Evolutionary conservation across 768 basidiomycete species (phyloP).

Genomic region (Fomitopsis pulvina): DNA sequence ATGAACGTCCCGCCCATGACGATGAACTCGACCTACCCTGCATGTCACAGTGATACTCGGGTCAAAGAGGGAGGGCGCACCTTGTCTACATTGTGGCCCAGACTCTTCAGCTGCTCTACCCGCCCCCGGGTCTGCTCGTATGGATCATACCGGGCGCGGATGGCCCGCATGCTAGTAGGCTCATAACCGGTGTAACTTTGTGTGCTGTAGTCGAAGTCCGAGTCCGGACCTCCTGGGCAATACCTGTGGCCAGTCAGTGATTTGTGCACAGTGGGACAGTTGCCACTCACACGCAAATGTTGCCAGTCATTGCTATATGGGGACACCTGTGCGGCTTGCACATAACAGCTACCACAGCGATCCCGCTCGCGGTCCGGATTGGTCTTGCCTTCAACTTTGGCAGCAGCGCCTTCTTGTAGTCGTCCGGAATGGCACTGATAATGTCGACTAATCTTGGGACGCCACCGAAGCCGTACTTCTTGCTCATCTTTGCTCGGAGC

Average conservation of each 20-base stretch:
- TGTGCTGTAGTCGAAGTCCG: slow-evolving; percentile 99
- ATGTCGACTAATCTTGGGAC: slow-evolving; percentile 95
- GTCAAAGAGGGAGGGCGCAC: slow-evolving; percentile 32
- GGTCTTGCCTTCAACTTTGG: slow-evolving; percentile 91
- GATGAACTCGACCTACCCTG: slow-evolving; percentile 75
- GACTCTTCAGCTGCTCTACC: slow-evolving; percentile 89
- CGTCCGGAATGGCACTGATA: slow-evolving; percentile 96
- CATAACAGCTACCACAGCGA: slow-evolving; percentile 99
- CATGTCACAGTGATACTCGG: neutral
- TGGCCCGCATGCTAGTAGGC: slow-evolving; percentile 98
- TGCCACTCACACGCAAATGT: slow-evolving; percentile 87
- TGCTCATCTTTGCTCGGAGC: slow-evolving; percentile 81
- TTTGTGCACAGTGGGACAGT: neutral
- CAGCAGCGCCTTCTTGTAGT: slow-evolving; percentile 86
- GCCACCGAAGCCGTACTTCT: slow-evolving; percentile 81
- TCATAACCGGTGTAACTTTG: slow-evolving; percentile 95
- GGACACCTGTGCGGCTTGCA: slow-evolving; percentile 99
- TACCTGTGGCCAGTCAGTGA: slow-evolving; percentile 45
- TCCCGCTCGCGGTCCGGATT: slow-evolving; percentile 96
- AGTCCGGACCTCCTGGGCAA: slow-evolving; percentile 98
- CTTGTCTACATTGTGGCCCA: slow-evolving; percentile 98
- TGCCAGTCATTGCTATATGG: slow-evolving; percentile 99
- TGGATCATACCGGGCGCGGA: slow-evolving; percentile 92
- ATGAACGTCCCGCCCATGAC: slow-evolving; percentile 99
- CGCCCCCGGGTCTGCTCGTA: slow-evolving; percentile 96